Base-by-base conservation (phyloP, 768 basidiomycete genomes). In the Xerocomellus intermedius region DNA sequence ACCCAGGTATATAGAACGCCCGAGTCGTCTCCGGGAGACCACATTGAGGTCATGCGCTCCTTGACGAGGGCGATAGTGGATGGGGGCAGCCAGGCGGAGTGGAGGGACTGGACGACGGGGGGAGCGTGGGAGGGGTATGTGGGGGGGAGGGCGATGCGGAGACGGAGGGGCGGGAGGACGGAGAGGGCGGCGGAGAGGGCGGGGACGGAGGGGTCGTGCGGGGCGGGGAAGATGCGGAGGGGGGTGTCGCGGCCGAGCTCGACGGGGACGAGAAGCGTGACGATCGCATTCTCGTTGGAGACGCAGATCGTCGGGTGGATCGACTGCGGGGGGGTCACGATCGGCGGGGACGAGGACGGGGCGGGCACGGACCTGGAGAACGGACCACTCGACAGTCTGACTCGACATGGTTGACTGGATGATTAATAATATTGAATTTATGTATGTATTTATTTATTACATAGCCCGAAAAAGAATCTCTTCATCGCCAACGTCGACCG, bases 301-400 rank as follows among this genome's bases (percentile, higher is more conserved):
- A 87, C 59, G 64, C 76, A 89, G 41, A 72, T 67, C 64, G 89
- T 86, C 36, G 89, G 89, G 66, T 85, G 87, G 42, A 91, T 91
- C n/a, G 89, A 83, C 89, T 91, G 58, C 9, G 56, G 37, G 14
- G 44, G 12, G 4, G 47, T 50, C 44, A 56, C 37, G 38, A 56
- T 64, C 61, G 45, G 36, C 55, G 35, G 1, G 5, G 32, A 37
- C 4, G 38, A 16, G 17, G 24, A 49, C 35, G 38, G 39, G 19
- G 21, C 28, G 50, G 13, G 48, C 30, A 67, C 64, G 41, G 37
- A 67, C 65, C 59, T 67, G 48, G 62, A 62, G 66, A 52, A 67
- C 63, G 48, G 57, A 57, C 64, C 64, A 65, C 50, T 65, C 61
- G 24, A 45, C 26, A 2, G 54, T 44, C 53, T 47, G 58, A 28